Conservation (phyloP, 2,329 filamentous ascomycete genomes). For the Pleurostoma richardsiae region DNA sequence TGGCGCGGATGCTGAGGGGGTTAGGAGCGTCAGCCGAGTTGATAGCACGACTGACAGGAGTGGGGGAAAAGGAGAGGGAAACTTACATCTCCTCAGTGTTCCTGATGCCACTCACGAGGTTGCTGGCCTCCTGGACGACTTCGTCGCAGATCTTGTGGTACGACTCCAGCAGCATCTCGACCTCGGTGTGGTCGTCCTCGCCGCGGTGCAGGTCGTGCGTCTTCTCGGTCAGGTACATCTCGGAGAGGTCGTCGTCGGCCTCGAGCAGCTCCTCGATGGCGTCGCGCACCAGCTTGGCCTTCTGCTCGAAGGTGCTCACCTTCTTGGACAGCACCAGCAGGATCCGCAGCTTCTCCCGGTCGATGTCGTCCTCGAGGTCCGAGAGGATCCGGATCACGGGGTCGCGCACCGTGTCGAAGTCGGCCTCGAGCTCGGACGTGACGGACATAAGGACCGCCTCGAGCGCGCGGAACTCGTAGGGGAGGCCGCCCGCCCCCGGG, state of each 20-base stretch:
- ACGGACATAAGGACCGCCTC: conserved; percentile 94
- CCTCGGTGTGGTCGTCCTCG: conserved; percentile 88
- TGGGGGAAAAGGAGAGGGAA: neutral
- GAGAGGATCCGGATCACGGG: conserved; percentile 84
- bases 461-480: conserved; percentile 93
- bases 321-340: conserved; percentile 93
- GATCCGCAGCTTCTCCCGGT: conserved; percentile 85
- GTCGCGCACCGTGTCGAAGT: conserved; percentile 90
- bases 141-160: conserved; percentile 98
- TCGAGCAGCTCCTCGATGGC: conserved; percentile 94
- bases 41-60: neutral
- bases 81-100: conserved; percentile 97
- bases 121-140: conserved; percentile 92
- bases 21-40: conserved; percentile 14
- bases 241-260: conserved; percentile 88
- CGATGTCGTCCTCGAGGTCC: conserved; percentile 94
- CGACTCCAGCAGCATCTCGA: conserved; percentile 93
- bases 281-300: conserved; percentile 87
- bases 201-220: conserved; percentile 65
- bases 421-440: conserved; percentile 84
- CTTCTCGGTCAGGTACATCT: conserved; percentile 95
- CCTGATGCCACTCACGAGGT: conserved; percentile 87
- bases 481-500: conserved; percentile 59
- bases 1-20: conserved; percentile 73
- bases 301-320: conserved; percentile 95